Base-by-base conservation (phyloP, 2,329 filamentous ascomycete genomes). In the Drechslera avenae region DNA sequence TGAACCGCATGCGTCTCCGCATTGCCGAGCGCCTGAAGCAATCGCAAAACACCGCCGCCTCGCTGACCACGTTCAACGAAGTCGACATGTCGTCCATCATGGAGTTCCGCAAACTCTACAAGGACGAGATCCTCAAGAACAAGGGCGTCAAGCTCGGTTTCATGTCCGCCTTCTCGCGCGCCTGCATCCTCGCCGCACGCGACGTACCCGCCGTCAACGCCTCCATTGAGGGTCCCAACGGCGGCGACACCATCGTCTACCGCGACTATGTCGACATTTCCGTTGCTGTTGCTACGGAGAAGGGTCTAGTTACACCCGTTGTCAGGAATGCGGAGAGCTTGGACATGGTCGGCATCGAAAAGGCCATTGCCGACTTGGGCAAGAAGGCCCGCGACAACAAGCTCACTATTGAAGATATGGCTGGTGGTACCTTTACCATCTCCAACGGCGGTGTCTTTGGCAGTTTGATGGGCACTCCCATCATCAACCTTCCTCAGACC, bases 11-110 rank as follows among this genome's bases (percentile, higher is more conserved):
- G 94, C 91, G 94, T 61, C 85, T 97, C 55, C 88, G 94, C 56
- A 99, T 97, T 64, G 91, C 94, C 42, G 94, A 99, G 81, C 91
- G 94, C 64, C 84, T 99, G 60, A 99, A 99, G 85, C 94, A 99
- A 75, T 97, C 94, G 16, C 94, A 99, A 75, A 99, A 99, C 79
- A 97, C 94, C 1, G 93, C 94, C 42, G 94, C 94, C 36, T 96
- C 94, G 3, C 82, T 99, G 45, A 97, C 94, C 39, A 99, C 94
- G 19, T 99, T 99, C 83, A 97, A 99, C 76, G 93, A 97, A 77
- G 94, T 99, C 55, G 94, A 99, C 75, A 99, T 99, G 94, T 96
- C 93, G 26, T 90, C 89, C 17, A 81, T 99, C 41, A 96, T 97
- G 88, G 91, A 97, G 57, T 93, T 99, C 81, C 89, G 94, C 65